phyloP scores from a whole-genome alignment of 2,329 filamentous ascomycete genomes.

The Raffaelea arxii region DNA sequence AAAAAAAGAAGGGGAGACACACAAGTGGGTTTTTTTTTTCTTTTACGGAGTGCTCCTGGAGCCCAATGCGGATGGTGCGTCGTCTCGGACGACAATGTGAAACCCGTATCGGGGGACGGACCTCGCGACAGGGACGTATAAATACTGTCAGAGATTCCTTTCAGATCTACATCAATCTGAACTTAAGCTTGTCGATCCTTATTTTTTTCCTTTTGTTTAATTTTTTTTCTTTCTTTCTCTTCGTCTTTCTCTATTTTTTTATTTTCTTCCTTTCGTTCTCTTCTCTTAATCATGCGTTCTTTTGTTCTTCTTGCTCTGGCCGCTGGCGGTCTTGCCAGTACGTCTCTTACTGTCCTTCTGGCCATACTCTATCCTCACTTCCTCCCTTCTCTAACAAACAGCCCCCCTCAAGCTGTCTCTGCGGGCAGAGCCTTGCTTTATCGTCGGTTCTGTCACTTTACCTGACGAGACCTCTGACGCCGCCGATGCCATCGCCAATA shows the following conservation, averaged over 20 bases:
- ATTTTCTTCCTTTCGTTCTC: background rate
- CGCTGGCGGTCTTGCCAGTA: slow-evolving; percentile 9
- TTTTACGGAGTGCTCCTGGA: no score
- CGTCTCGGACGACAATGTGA: no score
- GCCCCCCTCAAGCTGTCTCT: background rate
- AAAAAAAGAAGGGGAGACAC: no score
- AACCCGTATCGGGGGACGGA: no score
- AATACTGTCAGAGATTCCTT: no score
- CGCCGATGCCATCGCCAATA: slow-evolving; percentile 29
- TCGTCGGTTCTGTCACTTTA: slow-evolving; percentile 39
- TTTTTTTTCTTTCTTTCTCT: background rate
- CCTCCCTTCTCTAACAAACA: background rate
- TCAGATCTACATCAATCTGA: no score
- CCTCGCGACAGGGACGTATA: no score
- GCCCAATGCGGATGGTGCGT: no score
- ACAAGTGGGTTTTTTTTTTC: no score
- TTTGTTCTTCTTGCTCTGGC: slow-evolving; percentile 8
- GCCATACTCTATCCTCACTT: background rate
- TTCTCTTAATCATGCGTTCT: slow-evolving; percentile 9
- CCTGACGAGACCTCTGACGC: slow-evolving; percentile 37
- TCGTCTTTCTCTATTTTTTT: background rate
- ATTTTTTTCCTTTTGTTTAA: background rate
- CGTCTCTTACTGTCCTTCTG: background rate
- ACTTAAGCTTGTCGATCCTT: no score
- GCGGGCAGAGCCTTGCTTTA: slow-evolving; percentile 32